Conservation (phyloP, 306 rosid species). For the Fragaria ananassa region DNA sequence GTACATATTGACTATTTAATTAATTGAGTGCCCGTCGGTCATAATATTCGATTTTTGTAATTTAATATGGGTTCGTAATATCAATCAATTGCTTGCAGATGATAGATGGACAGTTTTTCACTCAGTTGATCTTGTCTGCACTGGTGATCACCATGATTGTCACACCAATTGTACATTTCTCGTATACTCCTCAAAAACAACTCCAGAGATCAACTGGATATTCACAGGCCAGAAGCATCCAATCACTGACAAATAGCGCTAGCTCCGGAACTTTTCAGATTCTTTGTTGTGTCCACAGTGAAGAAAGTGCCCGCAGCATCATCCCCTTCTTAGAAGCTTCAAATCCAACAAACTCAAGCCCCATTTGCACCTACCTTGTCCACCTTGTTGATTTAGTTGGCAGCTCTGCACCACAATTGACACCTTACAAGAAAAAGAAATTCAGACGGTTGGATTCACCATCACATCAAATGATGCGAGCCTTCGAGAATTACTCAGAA, state of each 20-base stretch:
- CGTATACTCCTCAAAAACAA: slow-evolving; percentile 47
- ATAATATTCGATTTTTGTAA: no score
- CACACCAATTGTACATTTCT: slow-evolving; percentile 43
- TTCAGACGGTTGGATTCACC: slow-evolving; percentile 15
- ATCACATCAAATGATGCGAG: slow-evolving; percentile 39
- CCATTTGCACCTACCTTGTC: slow-evolving; percentile 35
- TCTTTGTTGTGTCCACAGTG: slow-evolving; percentile 54
- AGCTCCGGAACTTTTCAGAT: slow-evolving; percentile 11
- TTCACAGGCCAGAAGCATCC: neutral
- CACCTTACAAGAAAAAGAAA: slow-evolving; percentile 31
- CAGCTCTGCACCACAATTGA: slow-evolving; percentile 45
- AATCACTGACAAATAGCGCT: neutral
- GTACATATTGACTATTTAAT: no score
- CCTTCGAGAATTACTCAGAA: slow-evolving; percentile 46
- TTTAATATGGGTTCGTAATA: no score
- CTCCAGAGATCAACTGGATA: neutral
- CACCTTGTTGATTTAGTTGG: slow-evolving; percentile 62
- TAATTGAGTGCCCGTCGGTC: no score
- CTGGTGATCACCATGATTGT: slow-evolving; percentile 46
- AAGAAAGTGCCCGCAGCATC: slow-evolving; percentile 44
- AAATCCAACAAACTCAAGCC: slow-evolving; percentile 39
- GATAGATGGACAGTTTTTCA: slow-evolving; percentile 49
- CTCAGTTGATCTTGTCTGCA: slow-evolving; percentile 46
- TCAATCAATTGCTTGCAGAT: slow-evolving; percentile 30
- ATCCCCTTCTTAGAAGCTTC: slow-evolving; percentile 58